Evolutionary conservation across 2,329 filamentous ascomycete genomes (phyloP), one percentile per base, ranked within the genome.

Genomic region (Neofusicoccum parvum): DNA sequence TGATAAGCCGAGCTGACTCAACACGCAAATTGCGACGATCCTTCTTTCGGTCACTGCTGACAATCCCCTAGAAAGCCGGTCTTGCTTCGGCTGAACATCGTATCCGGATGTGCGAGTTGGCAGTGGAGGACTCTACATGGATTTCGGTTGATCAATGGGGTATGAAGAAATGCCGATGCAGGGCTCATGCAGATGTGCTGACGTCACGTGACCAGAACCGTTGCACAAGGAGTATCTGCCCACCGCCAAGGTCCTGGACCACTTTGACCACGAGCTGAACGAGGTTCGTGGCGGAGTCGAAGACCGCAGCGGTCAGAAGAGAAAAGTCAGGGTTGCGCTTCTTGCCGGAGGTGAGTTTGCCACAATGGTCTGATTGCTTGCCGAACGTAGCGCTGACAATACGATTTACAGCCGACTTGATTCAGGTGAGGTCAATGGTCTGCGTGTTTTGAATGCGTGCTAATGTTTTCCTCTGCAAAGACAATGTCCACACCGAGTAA

Each of bases 181-280:
- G 41, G 27, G 39, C 27, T 17, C 2, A 56, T 48, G 50, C 50
- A 32, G 5, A 56, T 5, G 34, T 12, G 43, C 56, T 60, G n/a
- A 60, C 27, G n/a, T 58, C 63, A 65, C 63, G 53, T 96, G 91
- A 90, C 15, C n/a, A 65, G 94, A 97, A 82, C 91, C 92, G n/a
- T 82, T 90, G 72, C 88, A 96, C 79, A 87, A 89, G 73, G 85
- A 91, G 70, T 98, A 97, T 75, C 89, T 92, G 68, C 92, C 93
- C 15, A 98, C 94, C 0, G 94, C 94, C 45, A 87, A 90, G 71
- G 94, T 97, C 46, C 83, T 97, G 56, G 92, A 96, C 74, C 94
- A 97, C 79, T 95, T 97, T 72, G 89, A 96, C 70, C 81, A 94
- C 74, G 92, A 97, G 76, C 92, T 97, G 75, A 97, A 97, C 75